Evolutionary conservation across 1,284 basidiomycete species (phyloP), one percentile per base, ranked within the genome.

Genomic region (Tylopilus orsonianus): DNA sequence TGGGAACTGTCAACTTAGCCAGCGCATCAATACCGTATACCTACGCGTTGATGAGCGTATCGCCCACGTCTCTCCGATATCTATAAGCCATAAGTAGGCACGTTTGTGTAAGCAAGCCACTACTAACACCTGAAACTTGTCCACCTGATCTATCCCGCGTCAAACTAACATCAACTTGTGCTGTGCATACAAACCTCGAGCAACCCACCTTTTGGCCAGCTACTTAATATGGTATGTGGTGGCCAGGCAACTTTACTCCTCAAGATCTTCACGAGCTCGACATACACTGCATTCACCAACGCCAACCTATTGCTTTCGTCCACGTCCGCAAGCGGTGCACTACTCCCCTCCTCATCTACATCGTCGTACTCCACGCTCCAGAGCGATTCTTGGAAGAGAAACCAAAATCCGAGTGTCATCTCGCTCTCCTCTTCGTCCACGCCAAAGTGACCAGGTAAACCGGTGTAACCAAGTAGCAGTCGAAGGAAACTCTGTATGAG

Each of bases 21-120:
- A 39, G 41, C 0, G 23, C 5, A 16, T 6, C 24, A 13, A 46
- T 20, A 47, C 19, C 18, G 16, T 10, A 22, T 19, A 74, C 88
- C 56, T 66, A 93, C 84, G 91, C 90, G 59, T 93, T 92, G 51
- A 95, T 88, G 23, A 96, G 77, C 2, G 91, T 91, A 68, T 96
- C 93, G 0, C 92, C 93, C 8, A 93, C 85, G 57, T 95, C 92
- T 54, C 91, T 73, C 58, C 93, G 80, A 72, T 93, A 95, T 24
- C 86, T 89, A 52, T 14, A 42, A 43, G 35, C 24, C n/a, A 37
- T 56, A 40, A 56, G 43, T 16, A 35, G 55, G 60, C 5, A 48
- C 49, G 34, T 57, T 13, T 20, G 23, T 8, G 5, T 5, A 24
- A 8, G 14, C 14, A 45, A 30, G 40, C 8, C 23, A 30, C 29